Conservation (phyloP, 169 alveolate species). For the Plasmodium yoelii region DNA sequence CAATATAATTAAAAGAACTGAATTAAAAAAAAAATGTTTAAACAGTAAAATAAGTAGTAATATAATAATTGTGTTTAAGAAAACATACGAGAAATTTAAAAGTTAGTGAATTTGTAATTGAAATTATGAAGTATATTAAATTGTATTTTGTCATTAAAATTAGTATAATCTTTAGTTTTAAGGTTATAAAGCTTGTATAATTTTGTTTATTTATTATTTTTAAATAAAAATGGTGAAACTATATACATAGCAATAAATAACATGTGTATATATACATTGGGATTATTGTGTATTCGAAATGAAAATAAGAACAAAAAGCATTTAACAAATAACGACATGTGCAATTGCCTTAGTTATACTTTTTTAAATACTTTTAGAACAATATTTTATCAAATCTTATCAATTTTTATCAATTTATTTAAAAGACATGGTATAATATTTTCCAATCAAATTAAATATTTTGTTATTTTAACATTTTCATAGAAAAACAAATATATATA, state of each 20-base stretch:
- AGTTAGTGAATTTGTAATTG: background rate
- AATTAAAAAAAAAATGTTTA: background rate
- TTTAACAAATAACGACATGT: too few species aligned
- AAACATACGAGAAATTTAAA: background rate
- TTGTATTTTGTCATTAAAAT: constrained; percentile 24
- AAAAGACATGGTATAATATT: constrained; percentile 44
- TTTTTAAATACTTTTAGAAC: constrained; percentile 48
- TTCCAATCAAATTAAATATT: too few species aligned
- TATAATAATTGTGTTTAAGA: background rate
- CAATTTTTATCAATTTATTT: constrained; percentile 53
- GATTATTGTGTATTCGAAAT: background rate
- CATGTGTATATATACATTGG: background rate
- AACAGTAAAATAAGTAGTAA: background rate
- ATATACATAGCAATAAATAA: background rate
- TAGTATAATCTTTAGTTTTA: constrained; percentile 18
- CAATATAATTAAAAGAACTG: background rate
- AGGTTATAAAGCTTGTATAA: constrained; percentile 38
- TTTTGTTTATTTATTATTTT: constrained; percentile 45
- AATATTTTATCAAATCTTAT: constrained; percentile 31
- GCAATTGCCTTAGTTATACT: constrained; percentile 37
- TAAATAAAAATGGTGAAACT: background rate
- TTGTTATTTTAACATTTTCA: background rate
- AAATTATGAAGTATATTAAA: constrained; percentile 20
- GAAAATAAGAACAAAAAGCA: background rate
- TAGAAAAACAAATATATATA: constrained; percentile 2